Evolutionary conservation across 202 grass and related monocot genomes (phyloP), one percentile per base, ranked within the genome.

Genomic region (Sporobolus alterniflorus): DNA sequence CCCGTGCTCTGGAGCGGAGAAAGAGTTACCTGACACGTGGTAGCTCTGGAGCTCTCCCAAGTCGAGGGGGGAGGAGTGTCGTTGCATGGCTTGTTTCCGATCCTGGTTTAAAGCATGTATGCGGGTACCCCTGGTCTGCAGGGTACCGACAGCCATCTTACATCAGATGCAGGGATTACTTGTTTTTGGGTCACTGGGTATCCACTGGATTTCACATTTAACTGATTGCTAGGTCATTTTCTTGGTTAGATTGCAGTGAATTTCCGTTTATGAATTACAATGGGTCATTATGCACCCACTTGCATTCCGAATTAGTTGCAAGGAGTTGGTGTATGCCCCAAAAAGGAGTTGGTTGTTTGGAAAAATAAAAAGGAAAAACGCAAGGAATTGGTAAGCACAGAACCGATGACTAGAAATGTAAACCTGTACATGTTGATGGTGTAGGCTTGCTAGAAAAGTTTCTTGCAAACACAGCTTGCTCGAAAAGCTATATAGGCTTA

Each of bases 321-420:
- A 28, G 55, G 57, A 16, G 13, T 39, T 39, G 36, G 36, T 39
- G 36, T n/a, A n/a, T 39, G 36, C 36, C 36, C 8, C 4, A 39
- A 39, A 39, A 39, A 39, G 36, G 36, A 39, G 36, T 6, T 39
- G 36, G 36, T 39, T 39, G 4, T 39, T 39, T 39, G 6, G 8
- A 39, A 39, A 39, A 25, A 54, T n/a, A 20, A 54, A 39, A 8
- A 39, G 36, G 36, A 36, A 28, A 28, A 14, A 69, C 34, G 15
- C 64, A 63, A 10, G 52, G 63, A 52, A 32, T 82, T 87, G 78
- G 10, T 87, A 34, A 60, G 8, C 33, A 65, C 14, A 76, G 15
- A 61, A 7, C 64, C 16, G 16, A 50, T 61, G 54, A 41, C 41
- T 63, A 30, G 64, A 70, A 29, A 34, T 70, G n/a, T 70, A 29